Percentiles rank a stretch among this genome's conserved stretches.
Evolutionary conservation across 2,329 filamentous ascomycete genomes (phyloP).

Genomic region (Trichoderma afroharzianum): DNA sequence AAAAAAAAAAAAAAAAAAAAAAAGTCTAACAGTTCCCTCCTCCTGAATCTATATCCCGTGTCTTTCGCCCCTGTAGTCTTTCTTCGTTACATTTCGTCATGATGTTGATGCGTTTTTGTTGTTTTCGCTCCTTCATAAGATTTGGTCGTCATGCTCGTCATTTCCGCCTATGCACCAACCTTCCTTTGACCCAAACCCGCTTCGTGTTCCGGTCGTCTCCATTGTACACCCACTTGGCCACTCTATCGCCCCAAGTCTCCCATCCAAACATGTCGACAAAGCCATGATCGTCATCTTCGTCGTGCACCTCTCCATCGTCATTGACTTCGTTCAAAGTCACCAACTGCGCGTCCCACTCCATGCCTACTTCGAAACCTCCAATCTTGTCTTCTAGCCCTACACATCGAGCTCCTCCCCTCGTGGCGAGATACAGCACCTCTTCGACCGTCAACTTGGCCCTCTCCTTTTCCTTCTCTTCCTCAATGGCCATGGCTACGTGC

Average conservation of each 20-base stretch:
- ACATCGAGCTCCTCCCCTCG: constrained; percentile 79
- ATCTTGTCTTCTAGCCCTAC: constrained; percentile 69
- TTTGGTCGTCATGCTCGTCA: background rate
- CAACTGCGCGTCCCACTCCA: constrained; percentile 88
- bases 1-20: background rate
- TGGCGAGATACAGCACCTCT: constrained; percentile 83
- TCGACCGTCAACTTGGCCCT: constrained; percentile 71
- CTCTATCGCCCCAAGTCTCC: constrained; percentile 80
- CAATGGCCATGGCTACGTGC: constrained; percentile 57
- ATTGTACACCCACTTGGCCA: constrained; percentile 93
- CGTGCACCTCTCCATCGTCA: constrained; percentile 23
- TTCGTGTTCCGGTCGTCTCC: constrained; percentile 90
- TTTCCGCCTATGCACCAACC: constrained; percentile 63
- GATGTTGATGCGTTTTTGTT: too few relatives aligned
- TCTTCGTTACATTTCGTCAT: background rate
- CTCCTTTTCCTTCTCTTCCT: constrained; percentile 33
- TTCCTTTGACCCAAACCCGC: constrained; percentile 84
- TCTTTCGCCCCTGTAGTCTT: background rate
- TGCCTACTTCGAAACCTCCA: constrained; percentile 80
- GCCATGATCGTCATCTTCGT: constrained; percentile 41
- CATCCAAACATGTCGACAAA: constrained; percentile 87
- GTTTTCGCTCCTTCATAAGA: background rate
- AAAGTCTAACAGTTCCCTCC: background rate
- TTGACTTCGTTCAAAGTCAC: constrained; percentile 56
- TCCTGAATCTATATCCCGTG: background rate